Conservation (phyloP, 257 asterid genomes). For the Voacanga thouarsii region DNA sequence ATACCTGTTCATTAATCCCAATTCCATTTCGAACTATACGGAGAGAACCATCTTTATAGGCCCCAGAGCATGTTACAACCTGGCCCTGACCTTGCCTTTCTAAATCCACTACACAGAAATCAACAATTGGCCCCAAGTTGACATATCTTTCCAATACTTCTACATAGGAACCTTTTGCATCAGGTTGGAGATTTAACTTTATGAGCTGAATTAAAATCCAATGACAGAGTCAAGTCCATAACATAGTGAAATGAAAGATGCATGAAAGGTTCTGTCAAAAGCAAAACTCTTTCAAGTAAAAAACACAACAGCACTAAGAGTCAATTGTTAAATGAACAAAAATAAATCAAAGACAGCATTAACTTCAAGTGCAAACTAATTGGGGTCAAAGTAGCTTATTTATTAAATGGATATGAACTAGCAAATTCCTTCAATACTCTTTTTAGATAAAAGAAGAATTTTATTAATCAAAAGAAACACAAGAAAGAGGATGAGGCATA, state of each 20-base stretch:
- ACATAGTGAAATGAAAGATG: constrained; percentile 7
- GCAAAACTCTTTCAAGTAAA: background rate
- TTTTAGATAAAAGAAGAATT: background rate
- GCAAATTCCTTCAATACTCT: background rate
- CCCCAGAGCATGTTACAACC: constrained; percentile 98
- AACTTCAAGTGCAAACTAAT: constrained; percentile 2
- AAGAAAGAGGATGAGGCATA: background rate
- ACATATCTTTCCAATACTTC: constrained; percentile 87
- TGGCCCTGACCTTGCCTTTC: constrained; percentile 99
- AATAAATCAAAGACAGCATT: background rate
- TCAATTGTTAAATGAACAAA: background rate
- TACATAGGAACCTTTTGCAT: constrained; percentile 78
- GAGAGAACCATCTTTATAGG: constrained; percentile 89
- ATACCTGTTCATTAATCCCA: constrained; percentile 90
- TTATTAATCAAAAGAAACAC: background rate
- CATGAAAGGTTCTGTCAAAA: background rate
- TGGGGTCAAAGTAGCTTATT: background rate
- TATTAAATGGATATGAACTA: background rate
- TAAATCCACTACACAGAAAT: constrained; percentile 88
- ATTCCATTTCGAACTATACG: constrained; percentile 92
- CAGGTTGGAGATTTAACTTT: constrained; percentile 82
- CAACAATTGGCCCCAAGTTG: constrained; percentile 94
- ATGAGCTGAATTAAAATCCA: constrained; percentile 53
- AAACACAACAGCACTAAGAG: background rate
- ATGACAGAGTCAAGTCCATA: constrained; percentile 13